Evolutionary conservation across 1,284 basidiomycete genomes (phyloP), one percentile per base, ranked within the genome.

Genomic region (Mycosarcoma mackinlayi): DNA sequence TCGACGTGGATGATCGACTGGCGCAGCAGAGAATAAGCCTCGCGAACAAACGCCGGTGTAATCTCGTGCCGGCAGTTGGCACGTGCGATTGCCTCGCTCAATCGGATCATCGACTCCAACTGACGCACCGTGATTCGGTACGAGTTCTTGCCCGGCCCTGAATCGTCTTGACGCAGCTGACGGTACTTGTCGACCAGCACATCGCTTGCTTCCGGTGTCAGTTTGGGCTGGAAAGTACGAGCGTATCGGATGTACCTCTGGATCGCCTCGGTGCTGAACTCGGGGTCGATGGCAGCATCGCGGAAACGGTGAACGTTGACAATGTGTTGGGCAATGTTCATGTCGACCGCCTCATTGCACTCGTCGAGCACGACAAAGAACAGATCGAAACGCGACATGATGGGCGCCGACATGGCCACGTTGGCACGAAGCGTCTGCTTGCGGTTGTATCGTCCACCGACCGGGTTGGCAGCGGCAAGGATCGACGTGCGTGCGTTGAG

Each of bases 1-100:
- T 98, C 96, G 69, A 99, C 95, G 79, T 98, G 96, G 77, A 98
- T 98, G 84, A 98, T 99, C 3, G 94, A 98, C 83, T 98, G 94
- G 33, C 92, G 89, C 19, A 99, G 86, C 13, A 99, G 89, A 25
- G 89, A 90, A 84, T 93, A 98, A 2, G 96, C 95, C 84, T 99
- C 96, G 27, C 92, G 89, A 16, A 99, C 96, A 81, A 96, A 97
- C 1, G 88, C 90, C 0, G 94, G 94, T 0, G 69, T 75, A 37
- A 79, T 77, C 84, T 95, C 92, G 25, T 90, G 87, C 18, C 91
- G 91, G 83, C 96, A 98, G 82, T 98, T 96, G 2, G 95, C 94
- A 21, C 96, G 88, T 5, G 96, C 96, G 73, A 98, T 98, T 11
- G 94, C 95, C 84, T 98, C 95, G 74, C 91, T 92, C 47, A 98